Base-by-base conservation (phyloP, 2,329 filamentous ascomycete species). In the Dryadomyces quercus-mongolicae region DNA sequence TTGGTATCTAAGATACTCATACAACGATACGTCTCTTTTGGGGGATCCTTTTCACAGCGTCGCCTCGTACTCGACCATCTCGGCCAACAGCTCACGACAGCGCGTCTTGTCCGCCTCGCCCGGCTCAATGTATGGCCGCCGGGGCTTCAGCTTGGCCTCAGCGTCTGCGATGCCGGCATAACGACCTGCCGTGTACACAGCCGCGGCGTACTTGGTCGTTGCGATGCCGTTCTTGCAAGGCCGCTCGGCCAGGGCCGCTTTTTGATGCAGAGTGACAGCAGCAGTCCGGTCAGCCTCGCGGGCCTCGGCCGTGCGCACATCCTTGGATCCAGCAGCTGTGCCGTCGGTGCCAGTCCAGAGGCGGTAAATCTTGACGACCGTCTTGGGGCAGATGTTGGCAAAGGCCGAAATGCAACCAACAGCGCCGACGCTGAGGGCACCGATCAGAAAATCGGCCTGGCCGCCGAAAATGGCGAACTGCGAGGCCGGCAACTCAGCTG, bases 401-500 rank as follows among this genome's bases (percentile, higher is more conserved):
- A 84, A 77, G 3, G 79, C 81, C 0, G 81, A 78, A 51, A 85
- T 79, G 59, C 75, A 79, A 10, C 82, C 82, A 2, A 75, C 73
- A 34, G 75, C 77, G 16, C 82, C 81, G 7, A 76, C 75, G 1
- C 74, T 73, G 38, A 85, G 65, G 0, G 77, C 80, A 49, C 59
- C 80, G 50, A 85, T 69, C 22, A 89, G 66, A 65, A 86, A 89
- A 62, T 90, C 86, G 2, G 79, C 81, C 68, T 89, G 85, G 0
- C 86, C 86, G 1, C 84, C 85, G 61, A 81, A 88, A 0, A 81
- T 78, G 1, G 83, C 78, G 62, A 90, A 90, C 12, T 74, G 66
- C 2, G 77, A 71, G 0, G 75, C 66, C 0, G 74, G 66, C 56
- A 85, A 68, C 57, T 71, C 65, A 16, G 71, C 72, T 7, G 67